phyloP scores from a whole-genome alignment of 2,329 filamentous ascomycete genomes.

The Lasiodiplodia gonubiensis region DNA sequence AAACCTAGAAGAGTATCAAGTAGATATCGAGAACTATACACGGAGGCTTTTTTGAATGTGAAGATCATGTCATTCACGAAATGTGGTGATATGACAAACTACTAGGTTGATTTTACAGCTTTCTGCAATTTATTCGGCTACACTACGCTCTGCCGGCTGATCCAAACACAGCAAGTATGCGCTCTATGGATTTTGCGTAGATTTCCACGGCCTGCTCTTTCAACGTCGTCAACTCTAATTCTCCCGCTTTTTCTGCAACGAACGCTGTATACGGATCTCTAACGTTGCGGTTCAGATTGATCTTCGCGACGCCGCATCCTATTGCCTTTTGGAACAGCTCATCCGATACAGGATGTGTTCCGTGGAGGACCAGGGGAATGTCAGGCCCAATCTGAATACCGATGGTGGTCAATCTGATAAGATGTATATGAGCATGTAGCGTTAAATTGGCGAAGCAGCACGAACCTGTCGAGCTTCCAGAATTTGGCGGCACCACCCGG shows the following conservation, averaged over 20 bases:
- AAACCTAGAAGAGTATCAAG: no score
- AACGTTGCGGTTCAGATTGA: conserved; percentile 63
- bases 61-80: no score
- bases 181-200: conserved; percentile 27
- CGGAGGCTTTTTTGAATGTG: no score
- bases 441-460: background rate
- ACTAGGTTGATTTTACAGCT: no score
- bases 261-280: conserved; percentile 54
- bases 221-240: conserved; percentile 55
- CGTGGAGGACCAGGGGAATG: conserved; percentile 59
- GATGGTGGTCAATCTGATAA: background rate
- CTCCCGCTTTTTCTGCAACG: conserved; percentile 52
- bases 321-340: conserved; percentile 59
- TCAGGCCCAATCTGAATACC: conserved; percentile 46
- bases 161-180: conserved; percentile 29
- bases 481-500: conserved; percentile 30
- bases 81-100: no score
- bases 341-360: conserved; percentile 60
- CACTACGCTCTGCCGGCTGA: conserved; percentile 7
- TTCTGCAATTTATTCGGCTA: no score
- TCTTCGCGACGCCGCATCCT: conserved; percentile 55
- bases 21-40: no score
- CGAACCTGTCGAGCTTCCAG: conserved; percentile 12
- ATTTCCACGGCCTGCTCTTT: conserved; percentile 56
- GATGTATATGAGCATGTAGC: background rate